Percentiles rank a stretch among this genome's conserved stretches.
These are phyloP conservation scores for Alternaria ventricosa DNA, from an alignment of 2,329 filamentous ascomycete species.

Conservation along the genomic window DNA sequence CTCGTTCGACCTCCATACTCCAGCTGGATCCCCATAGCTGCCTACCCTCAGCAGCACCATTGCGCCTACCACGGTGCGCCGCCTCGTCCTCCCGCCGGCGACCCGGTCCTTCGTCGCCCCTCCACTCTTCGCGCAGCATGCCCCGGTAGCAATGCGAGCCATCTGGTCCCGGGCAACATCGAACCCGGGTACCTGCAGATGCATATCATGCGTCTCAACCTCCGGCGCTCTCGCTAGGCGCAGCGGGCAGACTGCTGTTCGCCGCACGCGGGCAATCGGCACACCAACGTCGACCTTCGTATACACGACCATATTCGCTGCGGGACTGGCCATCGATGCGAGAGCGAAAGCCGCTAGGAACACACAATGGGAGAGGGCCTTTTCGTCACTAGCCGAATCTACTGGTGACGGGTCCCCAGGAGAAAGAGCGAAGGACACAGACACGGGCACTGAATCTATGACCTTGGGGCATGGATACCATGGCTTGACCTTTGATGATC, in stretches of 20 bases:
- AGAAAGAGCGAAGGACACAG: neutral
- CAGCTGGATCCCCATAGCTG: neutral
- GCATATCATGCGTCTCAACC: conserved; percentile 64
- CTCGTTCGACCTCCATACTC: neutral
- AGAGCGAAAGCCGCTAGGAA: conserved; percentile 62
- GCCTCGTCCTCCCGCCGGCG: conserved; percentile 19
- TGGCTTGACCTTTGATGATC: conserved; percentile 15
- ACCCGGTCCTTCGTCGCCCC: conserved; percentile 26
- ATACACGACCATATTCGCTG: conserved; percentile 72
- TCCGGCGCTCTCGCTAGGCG: conserved; percentile 59
- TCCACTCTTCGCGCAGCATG: conserved; percentile 37
- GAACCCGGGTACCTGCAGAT: conserved; percentile 67
- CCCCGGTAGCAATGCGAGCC: conserved; percentile 65
- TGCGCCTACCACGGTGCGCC: conserved; percentile 18
- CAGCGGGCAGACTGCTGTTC: conserved; percentile 58
- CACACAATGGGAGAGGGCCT: conserved; percentile 66
- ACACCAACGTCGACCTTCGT: conserved; percentile 67
- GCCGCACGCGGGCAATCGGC: conserved; percentile 59
- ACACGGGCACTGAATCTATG: neutral
- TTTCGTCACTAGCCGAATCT: conserved; percentile 50
- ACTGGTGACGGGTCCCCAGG: neutral
- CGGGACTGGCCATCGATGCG: conserved; percentile 68
- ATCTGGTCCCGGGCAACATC: conserved; percentile 72
- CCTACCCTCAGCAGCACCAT: conserved; percentile 3
- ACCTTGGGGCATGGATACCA: neutral